These are phyloP conservation scores for Arxiozyma heterogenica DNA, from an alignment of 1,139 yeast genomes.

Conservation along the genomic window DNA sequence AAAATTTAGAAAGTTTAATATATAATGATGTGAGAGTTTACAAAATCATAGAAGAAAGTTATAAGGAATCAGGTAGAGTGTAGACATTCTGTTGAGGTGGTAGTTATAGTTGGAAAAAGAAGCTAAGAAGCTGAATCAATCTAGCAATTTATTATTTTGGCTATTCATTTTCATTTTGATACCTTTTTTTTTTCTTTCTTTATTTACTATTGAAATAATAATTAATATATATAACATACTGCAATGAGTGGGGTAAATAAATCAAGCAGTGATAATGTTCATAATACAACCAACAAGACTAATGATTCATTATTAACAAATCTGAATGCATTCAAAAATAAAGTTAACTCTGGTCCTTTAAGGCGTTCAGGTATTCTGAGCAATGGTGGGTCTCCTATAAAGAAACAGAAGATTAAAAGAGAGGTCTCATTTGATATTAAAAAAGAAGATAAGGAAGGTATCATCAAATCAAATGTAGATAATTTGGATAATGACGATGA, in stretches of 20 bases:
- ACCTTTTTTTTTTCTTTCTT: too few species aligned
- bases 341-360: slow-evolving; percentile 48
- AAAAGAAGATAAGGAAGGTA: slow-evolving; percentile 2
- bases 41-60: background rate
- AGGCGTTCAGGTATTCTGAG: slow-evolving; percentile 8
- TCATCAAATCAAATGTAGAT: background rate
- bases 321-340: slow-evolving; percentile 51
- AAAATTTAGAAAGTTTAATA: too few species aligned
- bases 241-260: background rate
- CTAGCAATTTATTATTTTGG: too few species aligned
- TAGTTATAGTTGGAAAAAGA: too few species aligned
- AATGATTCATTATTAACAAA: slow-evolving; percentile 40
- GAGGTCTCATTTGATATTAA: slow-evolving; percentile 5
- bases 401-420: slow-evolving; percentile 5
- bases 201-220: background rate
- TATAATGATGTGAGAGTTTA: background rate
- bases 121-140: too few species aligned
- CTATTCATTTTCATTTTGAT: too few species aligned
- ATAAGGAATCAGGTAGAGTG: background rate
- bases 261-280: background rate
- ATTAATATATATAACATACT: background rate
- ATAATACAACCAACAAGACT: background rate
- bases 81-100: too few species aligned
- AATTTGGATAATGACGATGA: background rate
- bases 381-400: slow-evolving; percentile 2